Evolutionary conservation across 176 grass and related monocot genomes (phyloP), one percentile per base, ranked within the genome.

Genomic region (Aegilops tauschii): DNA sequence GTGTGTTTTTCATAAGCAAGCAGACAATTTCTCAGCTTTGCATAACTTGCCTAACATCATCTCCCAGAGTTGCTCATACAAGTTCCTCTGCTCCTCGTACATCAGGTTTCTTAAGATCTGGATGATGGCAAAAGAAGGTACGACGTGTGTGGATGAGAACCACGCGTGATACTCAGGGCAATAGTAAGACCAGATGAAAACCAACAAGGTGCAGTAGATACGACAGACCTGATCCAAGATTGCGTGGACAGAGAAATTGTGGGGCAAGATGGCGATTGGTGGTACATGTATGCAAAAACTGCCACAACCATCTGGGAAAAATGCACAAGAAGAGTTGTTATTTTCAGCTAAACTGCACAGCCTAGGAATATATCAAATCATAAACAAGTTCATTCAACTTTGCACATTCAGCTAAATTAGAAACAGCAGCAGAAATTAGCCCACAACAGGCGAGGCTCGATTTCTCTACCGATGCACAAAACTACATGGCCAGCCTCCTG

Each of bases 231-330:
- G 97, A 65, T 99, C 97, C 67, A 96, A 81, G 88, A 96, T 96
- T 65, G 90, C 82, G 23, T 93, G 82, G 13, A 96, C 69, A 17
- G 94, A 99, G 83, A 88, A 94, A 81, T 88, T 93, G 70, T 94
- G 90, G 34, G 90, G 79, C 45, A 89, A 82, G 80, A 99, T 93
- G 79, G 96, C 61, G 92, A 96, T 76, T 99, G 94, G 90, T 42
- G 9, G 40, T 42, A 96, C 92, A 96, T 99, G 72, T 99, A 99
- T 59, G 97, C 94, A 80, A 94, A 99, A 44, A 99, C 97, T 61
- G 97, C 90, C 94, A 99, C 96, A 85, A 96, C 97, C 97, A 99
- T 99, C 97, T 99, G 87, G 8, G 4, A 20, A 39, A 84, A 92
- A 92, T 63, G 21, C 25, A 35, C 25, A 40, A 40, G 8, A 42